These are phyloP conservation scores for Ascoidea asiatica DNA, from an alignment of 805 yeast genomes.

Conservation along the genomic window DNA sequence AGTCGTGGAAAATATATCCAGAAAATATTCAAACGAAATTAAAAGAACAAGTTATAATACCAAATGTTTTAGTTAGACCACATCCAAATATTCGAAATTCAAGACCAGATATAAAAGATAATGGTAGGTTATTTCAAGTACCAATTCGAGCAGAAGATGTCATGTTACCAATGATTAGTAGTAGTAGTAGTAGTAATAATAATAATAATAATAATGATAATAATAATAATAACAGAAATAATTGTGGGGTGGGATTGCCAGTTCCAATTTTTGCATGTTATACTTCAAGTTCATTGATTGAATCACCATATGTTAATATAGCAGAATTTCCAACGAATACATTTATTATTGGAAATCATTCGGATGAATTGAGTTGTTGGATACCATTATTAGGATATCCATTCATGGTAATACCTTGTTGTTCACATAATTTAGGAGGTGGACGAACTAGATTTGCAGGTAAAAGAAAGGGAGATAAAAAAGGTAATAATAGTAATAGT, in stretches of 20 bases:
- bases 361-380: conserved; percentile 94
- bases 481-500: background rate
- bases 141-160: conserved; percentile 18
- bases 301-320: conserved; percentile 41
- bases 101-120: conserved; percentile 42
- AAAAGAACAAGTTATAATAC: conserved; percentile 73
- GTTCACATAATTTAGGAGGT: conserved; percentile 81
- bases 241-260: background rate
- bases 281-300: conserved; percentile 34
- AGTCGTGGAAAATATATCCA: conserved; percentile 77
- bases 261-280: conserved; percentile 40
- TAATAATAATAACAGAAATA: conserved; percentile 2
- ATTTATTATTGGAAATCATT: conserved; percentile 85
- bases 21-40: conserved; percentile 40
- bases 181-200: conserved; percentile 9
- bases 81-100: conserved; percentile 44
- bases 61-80: conserved; percentile 56
- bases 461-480: conserved; percentile 20
- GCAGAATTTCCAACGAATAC: conserved; percentile 58
- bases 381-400: conserved; percentile 80
- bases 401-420: conserved; percentile 87
- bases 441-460: conserved; percentile 48
- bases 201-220: conserved; percentile 6
- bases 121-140: conserved; percentile 47
- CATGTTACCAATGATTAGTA: too few species aligned